Percentiles rank a stretch among this genome's conserved stretches.
phyloP scores from a whole-genome alignment of 345 rosid species.

The Lepidium aucheri region DNA sequence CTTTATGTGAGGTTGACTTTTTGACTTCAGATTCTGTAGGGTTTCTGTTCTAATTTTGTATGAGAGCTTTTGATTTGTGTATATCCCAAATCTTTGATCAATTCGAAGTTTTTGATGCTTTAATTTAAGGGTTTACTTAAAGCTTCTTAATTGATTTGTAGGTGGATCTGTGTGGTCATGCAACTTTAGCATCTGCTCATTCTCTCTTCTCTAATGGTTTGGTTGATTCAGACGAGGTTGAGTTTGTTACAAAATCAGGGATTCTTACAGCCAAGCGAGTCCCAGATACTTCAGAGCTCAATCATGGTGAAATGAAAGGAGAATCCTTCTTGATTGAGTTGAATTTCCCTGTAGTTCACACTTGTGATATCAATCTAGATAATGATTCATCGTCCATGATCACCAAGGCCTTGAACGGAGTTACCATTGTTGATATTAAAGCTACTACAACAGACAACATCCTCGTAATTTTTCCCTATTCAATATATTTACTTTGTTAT shows the following conservation, averaged over 20 bases:
- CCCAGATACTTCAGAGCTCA: constrained; percentile 5
- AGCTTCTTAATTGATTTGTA: constrained; percentile 1
- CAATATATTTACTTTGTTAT: background rate
- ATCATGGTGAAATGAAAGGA: constrained; percentile 25
- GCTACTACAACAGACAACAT: constrained; percentile 30
- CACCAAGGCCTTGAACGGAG: constrained; percentile 43
- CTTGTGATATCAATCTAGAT: constrained; percentile 28
- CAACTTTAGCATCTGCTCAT: constrained; percentile 78
- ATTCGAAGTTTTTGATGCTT: background rate
- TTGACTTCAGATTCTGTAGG: background rate
- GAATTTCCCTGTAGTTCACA: constrained; percentile 40
- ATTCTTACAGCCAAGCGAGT: constrained; percentile 54
- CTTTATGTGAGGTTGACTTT: constrained; percentile 30
- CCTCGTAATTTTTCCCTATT: constrained; percentile 34
- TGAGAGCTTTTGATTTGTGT: background rate
- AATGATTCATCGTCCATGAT: constrained; percentile 31
- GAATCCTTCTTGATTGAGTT: constrained; percentile 38
- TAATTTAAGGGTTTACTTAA: background rate
- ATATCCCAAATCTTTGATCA: background rate
- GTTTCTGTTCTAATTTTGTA: background rate
- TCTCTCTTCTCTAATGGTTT: constrained; percentile 44
- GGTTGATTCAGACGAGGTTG: constrained; percentile 43
- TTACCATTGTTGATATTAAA: constrained; percentile 44
- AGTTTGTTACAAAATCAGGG: constrained; percentile 64
- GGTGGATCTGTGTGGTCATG: constrained; percentile 86